Percentiles rank a stretch among this genome's conserved stretches.
Evolutionary conservation across 768 basidiomycete genomes (phyloP).

Genomic region (Leccinum broughii): DNA sequence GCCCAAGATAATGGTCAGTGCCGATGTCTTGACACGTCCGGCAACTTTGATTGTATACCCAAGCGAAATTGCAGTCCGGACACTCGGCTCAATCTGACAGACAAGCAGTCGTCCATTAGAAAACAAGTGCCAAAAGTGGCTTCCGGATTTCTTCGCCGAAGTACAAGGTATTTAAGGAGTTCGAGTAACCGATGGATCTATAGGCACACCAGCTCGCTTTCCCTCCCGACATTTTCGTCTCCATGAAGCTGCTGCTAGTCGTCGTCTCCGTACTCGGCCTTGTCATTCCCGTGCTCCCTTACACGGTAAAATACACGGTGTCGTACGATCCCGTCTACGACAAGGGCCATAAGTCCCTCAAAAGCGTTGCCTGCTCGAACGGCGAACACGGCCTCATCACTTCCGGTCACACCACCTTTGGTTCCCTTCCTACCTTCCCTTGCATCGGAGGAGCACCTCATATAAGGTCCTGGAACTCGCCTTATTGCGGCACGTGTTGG

Average conservation of each 20-base stretch:
- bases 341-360: conserved; percentile 38
- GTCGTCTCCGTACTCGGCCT: conserved; percentile 10
- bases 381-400: conserved; percentile 52
- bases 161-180: neutral
- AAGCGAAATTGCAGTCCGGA: neutral
- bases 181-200: neutral
- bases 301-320: conserved; percentile 23
- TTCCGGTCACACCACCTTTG: conserved; percentile 48
- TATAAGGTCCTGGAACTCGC: conserved; percentile 51
- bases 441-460: conserved; percentile 56
- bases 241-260: conserved; percentile 12
- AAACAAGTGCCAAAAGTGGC: neutral
- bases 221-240: neutral
- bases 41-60: neutral
- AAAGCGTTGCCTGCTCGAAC: conserved; percentile 49
- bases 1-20: neutral
- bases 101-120: neutral
- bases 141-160: neutral
- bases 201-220: neutral
- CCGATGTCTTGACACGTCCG: neutral
- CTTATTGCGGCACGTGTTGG: conserved; percentile 63
- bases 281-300: conserved; percentile 2
- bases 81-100: neutral
- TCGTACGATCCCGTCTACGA: conserved; percentile 55
- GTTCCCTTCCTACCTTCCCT: conserved; percentile 56